Evolutionary conservation across 371 early-diverging fungal species (phyloP).

Genomic region (Mucor plumbeus): DNA sequence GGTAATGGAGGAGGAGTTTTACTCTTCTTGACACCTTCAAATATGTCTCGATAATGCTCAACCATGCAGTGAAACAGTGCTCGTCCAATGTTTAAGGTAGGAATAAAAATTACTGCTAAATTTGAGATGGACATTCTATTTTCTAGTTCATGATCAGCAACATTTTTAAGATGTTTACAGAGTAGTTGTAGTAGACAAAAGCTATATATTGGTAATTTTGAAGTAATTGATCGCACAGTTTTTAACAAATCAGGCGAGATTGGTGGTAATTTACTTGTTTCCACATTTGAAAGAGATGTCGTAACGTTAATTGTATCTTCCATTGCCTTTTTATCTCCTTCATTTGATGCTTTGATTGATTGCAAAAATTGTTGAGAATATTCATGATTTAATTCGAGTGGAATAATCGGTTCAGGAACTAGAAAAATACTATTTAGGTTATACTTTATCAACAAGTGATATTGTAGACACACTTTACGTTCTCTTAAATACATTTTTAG

Average conservation of each 20-base stretch:
- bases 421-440: background rate
- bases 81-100: conserved; percentile 77
- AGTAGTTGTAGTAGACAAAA: conserved; percentile 58
- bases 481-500: conserved; percentile 85
- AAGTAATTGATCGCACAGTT: conserved; percentile 43
- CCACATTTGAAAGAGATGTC: conserved; percentile 3
- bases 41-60: conserved; percentile 36
- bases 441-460: background rate
- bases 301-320: conserved; percentile 14
- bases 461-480: conserved; percentile 41
- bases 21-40: conserved; percentile 21
- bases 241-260: conserved; percentile 29
- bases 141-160: conserved; percentile 60
- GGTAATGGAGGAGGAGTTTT: conserved; percentile 35
- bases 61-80: conserved; percentile 66
- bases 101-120: conserved; percentile 82
- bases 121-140: conserved; percentile 85
- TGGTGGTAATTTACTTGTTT: conserved; percentile 22
- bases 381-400: conserved; percentile 32
- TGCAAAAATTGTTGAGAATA: conserved; percentile 29
- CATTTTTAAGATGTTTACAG: conserved; percentile 70
- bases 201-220: conserved; percentile 59
- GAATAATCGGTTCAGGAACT: conserved; percentile 56
- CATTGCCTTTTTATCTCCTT: conserved; percentile 16
- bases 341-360: conserved; percentile 14